A percentile compares a stretch with the other conserved stretches of the same genome.
Evolutionary conservation across 768 basidiomycete species (phyloP).

Genomic region (Panaeolus cyanescens): DNA sequence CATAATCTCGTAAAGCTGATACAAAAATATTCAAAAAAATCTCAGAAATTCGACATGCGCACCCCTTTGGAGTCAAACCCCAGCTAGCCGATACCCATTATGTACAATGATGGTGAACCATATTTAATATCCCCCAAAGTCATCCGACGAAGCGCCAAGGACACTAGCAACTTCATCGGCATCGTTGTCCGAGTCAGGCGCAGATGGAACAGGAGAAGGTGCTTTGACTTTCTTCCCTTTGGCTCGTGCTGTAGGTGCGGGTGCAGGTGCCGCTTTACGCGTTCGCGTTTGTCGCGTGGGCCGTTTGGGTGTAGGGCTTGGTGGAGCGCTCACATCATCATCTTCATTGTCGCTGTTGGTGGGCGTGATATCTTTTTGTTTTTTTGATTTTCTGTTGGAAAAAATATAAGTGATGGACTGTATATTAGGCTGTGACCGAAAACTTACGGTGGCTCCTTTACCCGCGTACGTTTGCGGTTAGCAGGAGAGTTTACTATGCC

Average conservation of each 20-base stretch:
- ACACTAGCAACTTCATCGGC: neutral
- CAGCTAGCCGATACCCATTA: too few relatives aligned
- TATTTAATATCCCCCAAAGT: neutral
- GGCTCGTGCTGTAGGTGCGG: neutral
- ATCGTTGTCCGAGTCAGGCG: neutral
- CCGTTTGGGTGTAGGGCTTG: neutral
- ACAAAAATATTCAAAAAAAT: too few relatives aligned
- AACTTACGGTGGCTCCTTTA: neutral
- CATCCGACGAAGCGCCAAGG: neutral
- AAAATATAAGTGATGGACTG: too few relatives aligned
- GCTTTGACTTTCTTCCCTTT: neutral
- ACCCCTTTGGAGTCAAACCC: too few relatives aligned
- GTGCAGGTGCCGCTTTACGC: neutral
- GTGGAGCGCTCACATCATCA: neutral
- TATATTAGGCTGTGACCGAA: neutral
- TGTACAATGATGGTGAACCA: too few relatives aligned
- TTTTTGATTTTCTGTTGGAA: neutral
- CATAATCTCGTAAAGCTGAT: too few relatives aligned
- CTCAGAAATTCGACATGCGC: too few relatives aligned
- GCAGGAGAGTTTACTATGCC: neutral
- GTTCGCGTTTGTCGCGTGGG: neutral
- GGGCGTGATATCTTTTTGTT: neutral
- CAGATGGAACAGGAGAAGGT: neutral
- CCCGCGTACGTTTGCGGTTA: neutral
- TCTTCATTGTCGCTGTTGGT: neutral